These are phyloP conservation scores for Brachypodium distachyon DNA, from an alignment of 202 grass and related monocot species.

Conservation along the genomic window DNA sequence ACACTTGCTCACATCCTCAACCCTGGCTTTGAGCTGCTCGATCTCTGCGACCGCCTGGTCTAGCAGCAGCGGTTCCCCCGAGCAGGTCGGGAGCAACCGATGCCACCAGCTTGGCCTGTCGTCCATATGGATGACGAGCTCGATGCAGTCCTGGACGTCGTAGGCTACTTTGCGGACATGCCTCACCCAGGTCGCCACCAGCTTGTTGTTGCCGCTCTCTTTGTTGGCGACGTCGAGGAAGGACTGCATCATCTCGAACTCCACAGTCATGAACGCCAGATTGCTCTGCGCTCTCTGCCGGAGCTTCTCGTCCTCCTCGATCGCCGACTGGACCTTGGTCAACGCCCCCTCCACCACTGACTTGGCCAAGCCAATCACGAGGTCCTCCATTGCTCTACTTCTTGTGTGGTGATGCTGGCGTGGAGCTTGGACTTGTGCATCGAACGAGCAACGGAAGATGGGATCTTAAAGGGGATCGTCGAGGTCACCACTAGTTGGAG, in stretches of 20 bases:
- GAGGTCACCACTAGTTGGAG: too few species aligned
- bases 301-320: neutral
- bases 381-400: neutral
- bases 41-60: neutral
- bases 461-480: too few species aligned
- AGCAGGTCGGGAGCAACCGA: neutral
- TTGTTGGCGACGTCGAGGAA: neutral
- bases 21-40: neutral
- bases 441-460: too few species aligned
- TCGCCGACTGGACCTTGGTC: neutral
- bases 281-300: neutral
- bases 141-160: slow-evolving; percentile 19
- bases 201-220: neutral
- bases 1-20: neutral
- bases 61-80: neutral
- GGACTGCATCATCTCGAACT: slow-evolving; percentile 32
- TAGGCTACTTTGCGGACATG: neutral
- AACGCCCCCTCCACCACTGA: neutral
- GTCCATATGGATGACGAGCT: neutral
- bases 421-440: too few species aligned
- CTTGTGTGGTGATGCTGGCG: too few species aligned
- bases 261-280: neutral
- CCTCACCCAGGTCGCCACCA: neutral
- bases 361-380: neutral
- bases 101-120: neutral